Evolutionary conservation across 2,329 filamentous ascomycete genomes (phyloP), one percentile per base, ranked within the genome.

Genomic region (Lasiodiplodia hormozganensis): DNA sequence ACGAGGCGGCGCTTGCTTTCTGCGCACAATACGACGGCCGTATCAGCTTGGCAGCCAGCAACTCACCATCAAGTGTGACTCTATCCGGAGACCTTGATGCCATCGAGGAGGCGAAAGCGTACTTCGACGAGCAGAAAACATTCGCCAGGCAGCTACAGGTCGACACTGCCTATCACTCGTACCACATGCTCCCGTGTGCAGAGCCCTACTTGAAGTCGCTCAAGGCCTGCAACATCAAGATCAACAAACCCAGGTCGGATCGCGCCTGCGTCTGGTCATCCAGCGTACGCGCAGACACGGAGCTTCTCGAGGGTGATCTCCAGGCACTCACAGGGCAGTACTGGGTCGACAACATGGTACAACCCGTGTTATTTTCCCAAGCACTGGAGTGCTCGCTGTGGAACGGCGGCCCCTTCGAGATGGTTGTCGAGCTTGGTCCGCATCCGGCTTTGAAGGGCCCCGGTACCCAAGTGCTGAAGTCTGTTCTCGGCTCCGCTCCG

Each of bases 331-430:
- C 21, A 14, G 11, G 51, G 12, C 11, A 53, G 11, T 85, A 85
- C 72, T 86, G 84, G 84, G 73, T 69, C 0, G 75, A 81, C 34
- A 86, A 86, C 70, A 80, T 85, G 80, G 71, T 76, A 1, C 74
- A 77, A 11, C 76, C 83, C 1, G 83, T 85, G 0, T 70, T 81
- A 0, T 85, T 86, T 69, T 74, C 75, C 4, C 77, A 84, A 53
- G 84, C 84, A 0, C 52, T 85, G 0, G 53, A 69, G n/a, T 25
- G 65, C 2, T 70, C 79, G 0, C 16, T 79, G 0, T 25, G 71
- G 2, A 54, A 70, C 4, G 56, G 57, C 16, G 73, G 73, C 0
- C 64, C 71, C 0, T 76, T 81, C 34, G 78, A 82, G 57, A 74
- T 79, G 11, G 78, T 73, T n/a, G 72, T 85, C 3, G 84, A 85